Base-by-base conservation (phyloP, 2,329 filamentous ascomycete species). In the Penicillium sp. region DNA sequence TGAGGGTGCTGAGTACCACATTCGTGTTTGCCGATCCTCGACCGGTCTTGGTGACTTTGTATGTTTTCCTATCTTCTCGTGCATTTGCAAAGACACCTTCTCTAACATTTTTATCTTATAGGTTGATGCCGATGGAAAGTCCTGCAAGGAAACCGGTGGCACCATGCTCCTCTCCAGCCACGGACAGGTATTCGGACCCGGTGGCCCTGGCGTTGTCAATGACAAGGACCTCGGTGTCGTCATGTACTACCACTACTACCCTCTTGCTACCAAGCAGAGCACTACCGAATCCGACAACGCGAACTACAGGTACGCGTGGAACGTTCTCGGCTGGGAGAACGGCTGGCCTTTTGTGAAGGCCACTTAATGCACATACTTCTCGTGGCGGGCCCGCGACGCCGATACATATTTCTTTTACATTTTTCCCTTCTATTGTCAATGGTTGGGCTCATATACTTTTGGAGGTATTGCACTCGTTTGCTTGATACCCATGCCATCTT, bases 171-270 rank as follows among this genome's bases (percentile, higher is more conserved):
- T 89, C 0, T 78, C 81, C 55, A 83, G 79, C 21, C 85, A 89
- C 62, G 83, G 74, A 6, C 81, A 75, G 43, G 79, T 88, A 0
- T 89, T 88, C 64, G 87, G 82, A 19, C 87, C 87, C 6, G 87
- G 87, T 57, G 86, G 86, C 33, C 86, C 89, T 61, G 73, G 73
- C 29, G 59, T 75, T 17, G 51, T 72, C 21, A 61, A 64, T 8
- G 71, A 74, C 44, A 68, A 71, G 0, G 68, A 64, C 1, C 66
- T 76, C 15, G 85, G 84, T 2, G 77, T 81, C 2, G 78, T 88
- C 3, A 75, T 88, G 6, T 88, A 87, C 69, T 88, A 88, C 66
- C 85, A 88, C 66, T 87, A 87, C 66, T 67, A 67, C 53, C 57
- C 64, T 3, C 63, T 66, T 19, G 73, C 84, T 3, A 73, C 84